Conservation (phyloP, 495 filamentous ascomycete genomes). For the Schizothecium vesticola region DNA sequence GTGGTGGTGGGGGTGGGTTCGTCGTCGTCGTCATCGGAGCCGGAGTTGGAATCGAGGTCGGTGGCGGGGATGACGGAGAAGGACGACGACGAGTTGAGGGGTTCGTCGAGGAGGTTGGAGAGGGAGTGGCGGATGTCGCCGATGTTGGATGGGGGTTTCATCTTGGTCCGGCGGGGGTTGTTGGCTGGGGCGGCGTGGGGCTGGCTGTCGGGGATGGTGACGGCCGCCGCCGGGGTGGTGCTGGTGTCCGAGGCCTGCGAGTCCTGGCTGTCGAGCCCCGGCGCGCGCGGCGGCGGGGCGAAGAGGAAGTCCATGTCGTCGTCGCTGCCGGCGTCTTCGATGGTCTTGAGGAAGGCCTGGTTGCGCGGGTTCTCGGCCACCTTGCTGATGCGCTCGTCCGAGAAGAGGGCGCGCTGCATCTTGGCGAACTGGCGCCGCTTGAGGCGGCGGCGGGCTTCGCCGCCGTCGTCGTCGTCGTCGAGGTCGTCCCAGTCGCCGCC, state of each 20-base stretch:
- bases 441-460: slow-evolving; percentile 65
- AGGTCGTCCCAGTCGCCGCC: slow-evolving; percentile 72
- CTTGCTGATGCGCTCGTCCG: slow-evolving; percentile 85
- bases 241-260: slow-evolving; percentile 31
- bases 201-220: slow-evolving; percentile 44
- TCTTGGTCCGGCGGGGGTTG: slow-evolving; percentile 57
- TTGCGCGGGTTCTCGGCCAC: slow-evolving; percentile 89
- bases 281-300: slow-evolving; percentile 37
- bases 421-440: slow-evolving; percentile 85
- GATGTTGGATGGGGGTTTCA: slow-evolving; percentile 59
- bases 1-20: slow-evolving; percentile 17
- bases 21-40: slow-evolving; percentile 39
- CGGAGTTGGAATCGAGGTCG: slow-evolving; percentile 38
- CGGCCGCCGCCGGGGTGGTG: slow-evolving; percentile 11
- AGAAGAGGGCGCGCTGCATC: slow-evolving; percentile 82
- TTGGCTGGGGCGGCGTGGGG: slow-evolving; percentile 19
- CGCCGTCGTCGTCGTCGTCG: slow-evolving; percentile 82
- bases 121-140: slow-evolving; percentile 74
- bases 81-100: slow-evolving; percentile 21
- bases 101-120: slow-evolving; percentile 74
- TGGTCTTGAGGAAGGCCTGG: slow-evolving; percentile 78
- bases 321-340: slow-evolving; percentile 77
- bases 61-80: slow-evolving; percentile 43
- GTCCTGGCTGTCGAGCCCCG: slow-evolving; percentile 26
- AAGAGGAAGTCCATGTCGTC: slow-evolving; percentile 74